Conservation (phyloP, 2,329 filamentous ascomycete genomes). For the Thelonectria rubi region DNA sequence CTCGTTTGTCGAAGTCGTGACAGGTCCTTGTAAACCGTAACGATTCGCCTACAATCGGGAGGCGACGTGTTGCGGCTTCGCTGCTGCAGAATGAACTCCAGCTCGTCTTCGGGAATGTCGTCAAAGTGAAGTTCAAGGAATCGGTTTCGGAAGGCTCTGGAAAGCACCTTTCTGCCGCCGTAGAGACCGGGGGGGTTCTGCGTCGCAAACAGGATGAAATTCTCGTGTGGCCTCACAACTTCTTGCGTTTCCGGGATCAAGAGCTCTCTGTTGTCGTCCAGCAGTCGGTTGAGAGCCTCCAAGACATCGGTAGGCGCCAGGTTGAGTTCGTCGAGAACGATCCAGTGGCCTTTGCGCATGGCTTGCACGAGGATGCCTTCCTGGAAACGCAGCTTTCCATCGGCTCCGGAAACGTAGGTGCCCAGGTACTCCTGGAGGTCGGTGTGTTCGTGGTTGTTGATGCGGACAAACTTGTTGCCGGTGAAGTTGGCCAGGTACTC, state of each 20-base stretch:
- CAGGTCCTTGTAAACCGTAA: conserved; percentile 92
- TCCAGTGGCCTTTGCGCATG: conserved; percentile 93
- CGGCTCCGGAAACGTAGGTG: conserved; percentile 86
- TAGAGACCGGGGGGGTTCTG: conserved; percentile 97
- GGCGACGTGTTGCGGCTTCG: conserved; percentile 87
- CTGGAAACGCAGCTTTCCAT: conserved; percentile 88
- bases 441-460: conserved; percentile 99
- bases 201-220: conserved; percentile 98
- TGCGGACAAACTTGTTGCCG: conserved; percentile 95
- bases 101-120: conserved; percentile 93
- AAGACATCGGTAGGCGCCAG: conserved; percentile 96
- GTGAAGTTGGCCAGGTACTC: conserved; percentile 97
- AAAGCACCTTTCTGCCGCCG: conserved; percentile 91
- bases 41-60: conserved; percentile 90
- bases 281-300: conserved; percentile 91
- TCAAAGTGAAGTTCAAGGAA: conserved; percentile 98
- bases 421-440: conserved; percentile 98
- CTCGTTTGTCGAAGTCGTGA: conserved; percentile 89
- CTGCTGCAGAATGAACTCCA: conserved; percentile 90
- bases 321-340: conserved; percentile 97
- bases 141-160: conserved; percentile 93
- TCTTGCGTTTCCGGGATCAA: conserved; percentile 97
- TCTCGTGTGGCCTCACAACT: conserved; percentile 87
- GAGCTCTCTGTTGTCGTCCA: conserved; percentile 96
- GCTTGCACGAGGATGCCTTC: conserved; percentile 95